Percentiles rank a stretch among this genome's conserved stretches.
Evolutionary conservation across 352 stramenopile species (phyloP).

Genomic region (Pythium vanterpoolii): DNA sequence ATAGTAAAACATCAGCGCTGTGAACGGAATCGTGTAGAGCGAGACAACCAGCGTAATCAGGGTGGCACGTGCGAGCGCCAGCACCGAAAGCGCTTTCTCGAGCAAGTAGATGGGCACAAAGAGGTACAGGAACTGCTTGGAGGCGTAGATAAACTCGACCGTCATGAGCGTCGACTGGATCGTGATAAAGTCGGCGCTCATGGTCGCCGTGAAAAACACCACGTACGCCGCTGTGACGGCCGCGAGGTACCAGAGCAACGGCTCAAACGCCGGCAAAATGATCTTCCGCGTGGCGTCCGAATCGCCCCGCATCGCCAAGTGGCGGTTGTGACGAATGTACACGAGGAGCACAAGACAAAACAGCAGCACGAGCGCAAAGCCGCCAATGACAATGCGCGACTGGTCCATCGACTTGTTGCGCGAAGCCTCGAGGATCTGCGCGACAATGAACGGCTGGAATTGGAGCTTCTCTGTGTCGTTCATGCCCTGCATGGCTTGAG

Average conservation of each 20-base stretch:
- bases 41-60: slow-evolving; percentile 34
- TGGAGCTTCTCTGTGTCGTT: slow-evolving; percentile 16
- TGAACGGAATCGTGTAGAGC: slow-evolving; percentile 32
- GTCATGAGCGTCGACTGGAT: slow-evolving; percentile 15
- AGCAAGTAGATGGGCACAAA: slow-evolving; percentile 49
- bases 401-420: slow-evolving; percentile 18
- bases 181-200: slow-evolving; percentile 29
- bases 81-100: slow-evolving; percentile 56
- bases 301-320: slow-evolving; percentile 47
- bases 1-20: slow-evolving; percentile 22
- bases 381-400: slow-evolving; percentile 18
- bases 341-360: slow-evolving; percentile 31
- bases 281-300: slow-evolving; percentile 48
- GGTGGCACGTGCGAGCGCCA: slow-evolving; percentile 33
- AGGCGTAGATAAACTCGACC: slow-evolving; percentile 48
- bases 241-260: slow-evolving; percentile 54
- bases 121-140: slow-evolving; percentile 47
- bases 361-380: slow-evolving; percentile 15
- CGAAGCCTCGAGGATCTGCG: slow-evolving; percentile 14
- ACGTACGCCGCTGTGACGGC: slow-evolving; percentile 34
- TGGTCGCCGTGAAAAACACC: slow-evolving; percentile 29
- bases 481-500: slow-evolving; percentile 20
- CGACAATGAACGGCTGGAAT: slow-evolving; percentile 19
- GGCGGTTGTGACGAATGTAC: slow-evolving; percentile 59
- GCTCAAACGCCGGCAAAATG: slow-evolving; percentile 65